Evolutionary conservation across 2,329 filamentous ascomycete species (phyloP).

Genomic region (Monosporascus sp.): DNA sequence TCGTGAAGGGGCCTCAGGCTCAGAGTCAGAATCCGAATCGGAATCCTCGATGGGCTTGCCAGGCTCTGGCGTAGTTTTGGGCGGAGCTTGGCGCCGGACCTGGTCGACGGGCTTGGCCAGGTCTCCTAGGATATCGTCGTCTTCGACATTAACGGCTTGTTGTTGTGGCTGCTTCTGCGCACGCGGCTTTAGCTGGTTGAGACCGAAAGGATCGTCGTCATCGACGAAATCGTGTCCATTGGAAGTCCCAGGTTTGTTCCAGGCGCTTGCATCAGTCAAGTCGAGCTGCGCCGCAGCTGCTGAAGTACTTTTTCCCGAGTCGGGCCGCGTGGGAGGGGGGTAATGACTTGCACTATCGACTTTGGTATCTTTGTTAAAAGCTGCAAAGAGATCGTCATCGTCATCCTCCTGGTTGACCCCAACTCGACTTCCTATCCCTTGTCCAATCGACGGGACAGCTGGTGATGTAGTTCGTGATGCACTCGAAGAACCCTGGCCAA

Average conservation of each 20-base stretch:
- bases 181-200: slow-evolving; percentile 55
- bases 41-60: slow-evolving; percentile 52
- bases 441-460: slow-evolving; percentile 26
- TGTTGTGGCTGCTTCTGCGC: slow-evolving; percentile 25
- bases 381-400: slow-evolving; percentile 62
- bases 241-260: slow-evolving; percentile 35
- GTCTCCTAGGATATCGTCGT: slow-evolving; percentile 63
- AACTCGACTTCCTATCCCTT: slow-evolving; percentile 21
- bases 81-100: slow-evolving; percentile 43
- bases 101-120: slow-evolving; percentile 61
- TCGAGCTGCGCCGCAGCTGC: slow-evolving; percentile 41
- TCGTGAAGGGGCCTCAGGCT: slow-evolving; percentile 24
- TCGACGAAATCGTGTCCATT: slow-evolving; percentile 38
- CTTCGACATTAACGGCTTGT: slow-evolving; percentile 30
- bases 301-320: slow-evolving; percentile 39
- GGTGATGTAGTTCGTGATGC: slow-evolving; percentile 44
- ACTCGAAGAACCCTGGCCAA: slow-evolving; percentile 51
- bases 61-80: slow-evolving; percentile 41
- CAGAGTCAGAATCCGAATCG: slow-evolving; percentile 42
- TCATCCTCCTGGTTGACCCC: slow-evolving; percentile 32
- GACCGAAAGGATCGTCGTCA: slow-evolving; percentile 83
- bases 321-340: slow-evolving; percentile 45
- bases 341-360: slow-evolving; percentile 64
- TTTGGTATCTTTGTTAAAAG: slow-evolving; percentile 61
- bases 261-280: slow-evolving; percentile 49